Base-by-base conservation (phyloP, 169 alveolate species). In the Eimeria praecox region DNA sequence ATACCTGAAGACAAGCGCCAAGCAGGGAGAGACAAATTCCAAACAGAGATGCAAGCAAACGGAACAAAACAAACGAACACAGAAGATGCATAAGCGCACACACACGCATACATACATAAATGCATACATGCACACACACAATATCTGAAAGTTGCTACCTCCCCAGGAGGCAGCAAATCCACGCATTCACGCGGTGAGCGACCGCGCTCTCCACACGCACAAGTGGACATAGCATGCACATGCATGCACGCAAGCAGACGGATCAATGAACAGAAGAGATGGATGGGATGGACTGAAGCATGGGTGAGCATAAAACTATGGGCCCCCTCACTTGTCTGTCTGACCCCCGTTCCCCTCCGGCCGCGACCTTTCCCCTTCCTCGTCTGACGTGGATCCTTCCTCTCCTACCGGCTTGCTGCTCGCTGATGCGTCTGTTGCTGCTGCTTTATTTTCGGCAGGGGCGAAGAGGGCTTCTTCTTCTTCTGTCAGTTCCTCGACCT, bases 301-400 rank as follows among this genome's bases (percentile, higher is more conserved):
- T 30, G 44, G 33, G 3, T 66, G 78, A 33, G 14, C 12, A 14
- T 30, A 66, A 42, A 33, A 38, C 27, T 40, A 8, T 18, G 3
- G 33, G 33, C 49, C 52, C 40, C 20, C 69, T 38, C 75, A 99
- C 97, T 98, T 99, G 80, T 98, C 99, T 69, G 98, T 98, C 35
- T 91, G 92, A 40, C 98, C 98, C 24, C 99, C 99, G 95, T 98
- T 98, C 4, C 99, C 99, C 42, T 96, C 96, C 16, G 99, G 99
- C 5, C 98, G 97, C 3, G 95, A 94, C 44, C 90, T 91, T 38
- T 77, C 94, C 64, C 97, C 95, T 86, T 97, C 94, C 33, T 91
- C 95, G 1, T 71, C 96, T 62, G 95, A 66, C 42, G 78, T 75
- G 16, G 83, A 98, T 5, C 73, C 97, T 16, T 64, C 95, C 85